Evolutionary conservation across 345 rosid genomes (phyloP).

Genomic region (Salix viminalis): DNA sequence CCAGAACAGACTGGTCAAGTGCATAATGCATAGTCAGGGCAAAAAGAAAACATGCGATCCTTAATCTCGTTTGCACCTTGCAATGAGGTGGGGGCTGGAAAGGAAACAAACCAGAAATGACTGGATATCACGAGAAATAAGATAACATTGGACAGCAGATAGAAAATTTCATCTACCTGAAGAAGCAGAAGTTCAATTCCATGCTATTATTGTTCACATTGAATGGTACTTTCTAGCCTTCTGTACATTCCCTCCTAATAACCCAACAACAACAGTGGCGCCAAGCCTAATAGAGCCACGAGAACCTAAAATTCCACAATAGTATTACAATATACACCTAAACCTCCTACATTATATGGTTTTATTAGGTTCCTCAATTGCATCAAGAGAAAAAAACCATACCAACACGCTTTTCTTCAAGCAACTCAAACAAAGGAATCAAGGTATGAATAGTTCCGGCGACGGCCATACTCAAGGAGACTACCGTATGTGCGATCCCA

Average conservation of each 20-base stretch:
- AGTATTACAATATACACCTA: neutral
- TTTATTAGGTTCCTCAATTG: neutral
- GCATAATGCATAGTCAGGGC: neutral
- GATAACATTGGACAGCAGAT: neutral
- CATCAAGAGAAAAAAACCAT: neutral
- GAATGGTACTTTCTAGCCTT: neutral
- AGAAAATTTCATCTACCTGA: neutral
- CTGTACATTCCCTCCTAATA: neutral
- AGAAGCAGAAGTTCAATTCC: neutral
- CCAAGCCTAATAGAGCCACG: neutral
- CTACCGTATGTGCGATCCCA: conserved; percentile 68
- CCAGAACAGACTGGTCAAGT: too few relatives aligned
- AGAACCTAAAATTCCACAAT: neutral
- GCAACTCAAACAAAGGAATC: conserved; percentile 39
- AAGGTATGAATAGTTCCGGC: conserved; percentile 45
- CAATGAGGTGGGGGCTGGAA: neutral
- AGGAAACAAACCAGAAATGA: neutral
- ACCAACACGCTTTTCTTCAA: neutral
- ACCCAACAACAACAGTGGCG: neutral
- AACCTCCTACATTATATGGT: neutral
- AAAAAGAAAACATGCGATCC: neutral
- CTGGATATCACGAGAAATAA: neutral
- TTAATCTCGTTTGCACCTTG: neutral
- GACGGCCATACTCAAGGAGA: conserved; percentile 51
- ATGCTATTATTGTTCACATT: neutral